These are phyloP conservation scores for Paraphaeosphaeria minitans DNA, from an alignment of 2,329 filamentous ascomycete genomes.

Conservation along the genomic window DNA sequence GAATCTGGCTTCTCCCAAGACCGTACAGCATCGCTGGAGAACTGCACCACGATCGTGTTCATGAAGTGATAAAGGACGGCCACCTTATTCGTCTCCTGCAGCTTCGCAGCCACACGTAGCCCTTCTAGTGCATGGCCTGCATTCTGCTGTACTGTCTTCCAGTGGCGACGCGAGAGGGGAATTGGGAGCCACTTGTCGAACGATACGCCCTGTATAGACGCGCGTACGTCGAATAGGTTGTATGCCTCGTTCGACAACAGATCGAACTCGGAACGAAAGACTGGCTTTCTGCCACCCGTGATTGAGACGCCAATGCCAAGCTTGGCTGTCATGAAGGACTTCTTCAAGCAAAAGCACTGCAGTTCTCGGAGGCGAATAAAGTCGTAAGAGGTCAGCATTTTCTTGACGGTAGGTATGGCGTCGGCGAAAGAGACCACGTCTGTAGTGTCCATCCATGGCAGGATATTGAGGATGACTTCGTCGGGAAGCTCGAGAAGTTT, in stretches of 20 bases:
- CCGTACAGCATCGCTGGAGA: conserved; percentile 46
- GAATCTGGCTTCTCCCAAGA: conserved; percentile 16
- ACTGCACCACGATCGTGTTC: conserved; percentile 57
- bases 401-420: conserved; percentile 46
- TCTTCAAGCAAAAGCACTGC: conserved; percentile 56
- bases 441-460: conserved; percentile 30
- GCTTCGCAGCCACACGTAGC: conserved; percentile 34
- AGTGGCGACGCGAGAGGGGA: conserved; percentile 54
- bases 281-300: conserved; percentile 24
- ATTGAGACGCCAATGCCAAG: conserved; percentile 53
- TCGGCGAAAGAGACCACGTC: conserved; percentile 47
- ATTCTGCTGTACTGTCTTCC: conserved; percentile 44
- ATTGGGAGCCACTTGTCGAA: conserved; percentile 56
- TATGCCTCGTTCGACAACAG: conserved; percentile 53
- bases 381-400: conserved; percentile 42
- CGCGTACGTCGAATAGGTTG: conserved; percentile 40
- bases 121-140: conserved; percentile 29
- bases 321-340: conserved; percentile 45
- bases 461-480: conserved; percentile 47
- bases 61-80: conserved; percentile 56
- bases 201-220: conserved; percentile 50
- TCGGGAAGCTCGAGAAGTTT: conserved; percentile 45
- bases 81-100: conserved; percentile 27
- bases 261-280: conserved; percentile 57
- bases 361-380: conserved; percentile 52